A percentile compares a stretch with the other conserved stretches of the same genome.
Conservation (phyloP, 108 stramenopile species). For the Nitzschia palea region DNA sequence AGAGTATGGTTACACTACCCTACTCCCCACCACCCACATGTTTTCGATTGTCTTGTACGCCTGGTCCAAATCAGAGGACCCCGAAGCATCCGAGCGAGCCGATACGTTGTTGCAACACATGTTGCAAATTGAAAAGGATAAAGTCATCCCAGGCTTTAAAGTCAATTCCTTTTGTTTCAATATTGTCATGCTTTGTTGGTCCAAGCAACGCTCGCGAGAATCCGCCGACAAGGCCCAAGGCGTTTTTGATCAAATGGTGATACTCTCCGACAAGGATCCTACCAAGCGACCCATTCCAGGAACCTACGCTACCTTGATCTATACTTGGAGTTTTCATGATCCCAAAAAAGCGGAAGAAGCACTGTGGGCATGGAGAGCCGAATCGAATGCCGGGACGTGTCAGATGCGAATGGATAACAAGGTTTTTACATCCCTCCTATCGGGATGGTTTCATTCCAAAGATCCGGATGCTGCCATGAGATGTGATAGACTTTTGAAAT, state of each 20-base stretch:
- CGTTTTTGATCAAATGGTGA: slow-evolving; percentile 29
- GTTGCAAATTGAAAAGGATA: slow-evolving; percentile 25
- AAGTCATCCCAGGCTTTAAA: slow-evolving; percentile 23
- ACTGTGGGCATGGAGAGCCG: slow-evolving; percentile 32
- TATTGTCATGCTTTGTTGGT: slow-evolving; percentile 39
- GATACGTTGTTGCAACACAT: slow-evolving; percentile 20
- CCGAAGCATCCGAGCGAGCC: slow-evolving; percentile 36
- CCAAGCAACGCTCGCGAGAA: slow-evolving; percentile 21
- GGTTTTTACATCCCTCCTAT: slow-evolving; percentile 17
- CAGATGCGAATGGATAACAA: slow-evolving; percentile 29
- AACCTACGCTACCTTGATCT: slow-evolving; percentile 29
- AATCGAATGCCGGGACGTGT: slow-evolving; percentile 20
- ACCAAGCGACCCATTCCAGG: slow-evolving; percentile 20
- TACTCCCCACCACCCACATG: slow-evolving; percentile 19
- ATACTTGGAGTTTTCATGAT: slow-evolving; percentile 17
- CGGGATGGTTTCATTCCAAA: slow-evolving; percentile 29
- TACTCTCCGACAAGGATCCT: slow-evolving; percentile 5
- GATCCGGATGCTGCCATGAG: slow-evolving; percentile 18
- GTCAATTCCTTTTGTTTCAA: slow-evolving; percentile 30
- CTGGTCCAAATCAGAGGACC: slow-evolving; percentile 39
- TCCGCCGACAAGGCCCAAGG: slow-evolving; percentile 21
- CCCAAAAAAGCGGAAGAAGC: slow-evolving; percentile 25
- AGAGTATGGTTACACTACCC: slow-evolving; percentile 11
- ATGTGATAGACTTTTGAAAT: slow-evolving; percentile 27
- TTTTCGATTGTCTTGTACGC: slow-evolving; percentile 45